Base-by-base conservation (phyloP, 768 basidiomycete species). In the Pluteus cervinus region DNA sequence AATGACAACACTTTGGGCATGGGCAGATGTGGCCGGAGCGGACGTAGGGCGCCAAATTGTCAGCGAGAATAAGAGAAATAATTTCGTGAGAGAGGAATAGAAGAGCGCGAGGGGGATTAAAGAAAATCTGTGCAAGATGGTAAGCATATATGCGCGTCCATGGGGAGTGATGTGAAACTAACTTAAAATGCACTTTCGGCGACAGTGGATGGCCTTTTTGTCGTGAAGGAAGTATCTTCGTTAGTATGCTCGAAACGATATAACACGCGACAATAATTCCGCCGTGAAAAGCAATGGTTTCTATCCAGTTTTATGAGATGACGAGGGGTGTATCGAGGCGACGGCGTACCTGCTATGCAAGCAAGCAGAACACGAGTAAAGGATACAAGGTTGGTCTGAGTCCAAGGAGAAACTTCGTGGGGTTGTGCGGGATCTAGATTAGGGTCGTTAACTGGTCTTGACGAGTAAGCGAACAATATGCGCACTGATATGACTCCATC, bases 41-140 rank as follows among this genome's bases (percentile, higher is more conserved):
- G 61, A 51, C 0, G 69, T 66, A 0, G 83, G 79, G 4, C 72
- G 69, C 87, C 87, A 90, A 41, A 90, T 79, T 1, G 87, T 79
- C 17, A 91, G 69, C 3, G 87, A 68, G 48, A 86, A 78, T n/a
- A 91, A 70, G 4, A 91, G 69, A 52, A 90, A 88, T 12, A 86
- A 70, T 52, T 90, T 91, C 4, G 82, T 86, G 15, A 89, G 58
- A 2, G 87, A 91, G 0, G 87, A 87, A 51, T 90, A 90, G 53
- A 89, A 70, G 4, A 90, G 63, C 9, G 78, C 77, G n/a, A 91
- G 67, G 3, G 88, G 80, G 26, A 91, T 73, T 24, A 87, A 69
- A 0, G 84, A 82, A 37, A 80, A 70, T 47, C 85, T 86, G 44
- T 7, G 7, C 26, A 16, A 20, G 40, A 10, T 29, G 21, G 18